phyloP scores from a whole-genome alignment of 2,329 filamentous ascomycete genomes.

The Periconia sp. region DNA sequence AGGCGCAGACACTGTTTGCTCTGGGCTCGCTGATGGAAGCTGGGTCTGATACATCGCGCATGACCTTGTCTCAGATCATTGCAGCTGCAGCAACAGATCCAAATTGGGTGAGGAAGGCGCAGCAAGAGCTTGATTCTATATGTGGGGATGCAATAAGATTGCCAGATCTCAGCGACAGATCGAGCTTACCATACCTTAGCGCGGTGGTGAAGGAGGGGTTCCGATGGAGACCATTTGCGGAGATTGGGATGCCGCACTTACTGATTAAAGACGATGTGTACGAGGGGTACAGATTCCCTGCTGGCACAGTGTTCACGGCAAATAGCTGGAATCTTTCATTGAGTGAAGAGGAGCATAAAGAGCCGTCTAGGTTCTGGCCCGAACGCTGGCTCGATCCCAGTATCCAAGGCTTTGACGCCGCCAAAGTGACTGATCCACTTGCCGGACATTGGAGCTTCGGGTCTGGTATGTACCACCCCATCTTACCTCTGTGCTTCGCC shows the following conservation, averaged over 20 bases:
- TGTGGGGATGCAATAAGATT: conserved; percentile 21
- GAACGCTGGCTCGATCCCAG: conserved; percentile 30
- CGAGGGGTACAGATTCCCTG: conserved; percentile 28
- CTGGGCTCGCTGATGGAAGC: conserved; percentile 37
- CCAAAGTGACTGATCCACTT: conserved; percentile 22
- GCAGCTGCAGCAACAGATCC: conserved; percentile 24
- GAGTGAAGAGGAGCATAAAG: conserved; percentile 17
- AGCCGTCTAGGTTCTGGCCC: conserved; percentile 25
- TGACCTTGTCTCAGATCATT: conserved; percentile 25
- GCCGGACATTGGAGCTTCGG: conserved; percentile 37
- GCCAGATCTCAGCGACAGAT: conserved; percentile 19
- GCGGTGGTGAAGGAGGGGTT: conserved; percentile 26
- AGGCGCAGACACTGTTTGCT: conserved; percentile 45
- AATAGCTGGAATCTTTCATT: conserved; percentile 25
- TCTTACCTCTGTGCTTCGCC: too few relatives aligned
- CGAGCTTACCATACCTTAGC: conserved; percentile 16
- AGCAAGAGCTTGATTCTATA: conserved; percentile 22
- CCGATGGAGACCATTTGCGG: conserved; percentile 26
- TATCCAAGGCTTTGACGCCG: conserved; percentile 17
- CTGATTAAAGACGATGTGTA: conserved; percentile 26
- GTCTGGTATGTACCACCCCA: too few relatives aligned
- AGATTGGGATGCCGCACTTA: conserved; percentile 24
- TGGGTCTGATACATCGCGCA: conserved; percentile 28
- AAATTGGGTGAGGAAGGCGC: conserved; percentile 24
- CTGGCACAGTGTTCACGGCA: conserved; percentile 28